Evolutionary conservation across 2,329 filamentous ascomycete species (phyloP).

Genomic region (Trichoderma sp.): DNA sequence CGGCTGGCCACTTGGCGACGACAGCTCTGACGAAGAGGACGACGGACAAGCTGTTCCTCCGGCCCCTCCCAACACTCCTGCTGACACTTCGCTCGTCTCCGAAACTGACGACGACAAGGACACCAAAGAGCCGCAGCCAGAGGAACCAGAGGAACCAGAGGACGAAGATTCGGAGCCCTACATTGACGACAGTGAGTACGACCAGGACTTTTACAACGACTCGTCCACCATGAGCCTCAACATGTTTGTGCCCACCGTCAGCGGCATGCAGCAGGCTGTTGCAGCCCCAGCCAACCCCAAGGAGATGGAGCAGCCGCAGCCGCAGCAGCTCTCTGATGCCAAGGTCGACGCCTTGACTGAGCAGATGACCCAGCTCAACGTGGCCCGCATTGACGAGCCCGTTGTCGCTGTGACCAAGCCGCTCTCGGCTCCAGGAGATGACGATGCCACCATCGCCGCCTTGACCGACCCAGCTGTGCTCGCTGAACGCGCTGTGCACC

Average conservation of each 20-base stretch:
- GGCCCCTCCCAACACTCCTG: neutral
- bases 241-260: neutral
- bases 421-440: conserved; percentile 20
- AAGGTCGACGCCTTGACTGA: neutral
- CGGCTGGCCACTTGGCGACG: conserved; percentile 27
- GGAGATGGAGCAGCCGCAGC: conserved; percentile 1
- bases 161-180: neutral
- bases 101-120: neutral
- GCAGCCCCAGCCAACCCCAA: too few species aligned
- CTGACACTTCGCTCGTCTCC: neutral
- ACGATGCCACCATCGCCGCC: neutral
- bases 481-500: conserved; percentile 36
- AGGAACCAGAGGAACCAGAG: neutral
- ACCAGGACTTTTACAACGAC: conserved; percentile 5
- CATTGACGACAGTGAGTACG: neutral
- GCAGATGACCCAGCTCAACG: neutral
- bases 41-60: neutral
- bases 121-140: neutral
- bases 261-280: neutral
- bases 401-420: neutral
- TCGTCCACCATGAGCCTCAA: conserved; percentile 5
- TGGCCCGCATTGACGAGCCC: conserved; percentile 9
- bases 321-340: neutral
- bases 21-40: neutral
- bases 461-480: conserved; percentile 30